Evolutionary conservation across 2,329 filamentous ascomycete species (phyloP).

Genomic region (Phialophora macrospora): DNA sequence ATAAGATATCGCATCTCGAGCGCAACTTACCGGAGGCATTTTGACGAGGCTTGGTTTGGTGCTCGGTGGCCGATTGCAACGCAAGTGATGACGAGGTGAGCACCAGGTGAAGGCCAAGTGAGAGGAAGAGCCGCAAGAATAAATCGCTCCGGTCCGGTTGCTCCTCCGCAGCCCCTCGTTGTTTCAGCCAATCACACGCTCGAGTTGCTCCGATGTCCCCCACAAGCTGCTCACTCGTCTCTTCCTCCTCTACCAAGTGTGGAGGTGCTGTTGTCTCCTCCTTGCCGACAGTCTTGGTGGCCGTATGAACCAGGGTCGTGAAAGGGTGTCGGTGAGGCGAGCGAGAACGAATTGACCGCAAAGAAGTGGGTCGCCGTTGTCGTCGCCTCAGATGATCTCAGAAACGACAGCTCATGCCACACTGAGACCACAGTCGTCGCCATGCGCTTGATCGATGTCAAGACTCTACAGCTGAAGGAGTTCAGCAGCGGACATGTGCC

Average conservation of each 20-base stretch:
- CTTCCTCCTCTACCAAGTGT: background rate
- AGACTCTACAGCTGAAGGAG: conserved; percentile 33
- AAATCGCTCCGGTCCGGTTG: background rate
- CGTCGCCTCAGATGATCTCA: background rate
- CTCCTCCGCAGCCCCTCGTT: conserved; percentile 2
- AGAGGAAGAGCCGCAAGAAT: background rate
- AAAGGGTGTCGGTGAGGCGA: background rate
- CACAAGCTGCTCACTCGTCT: background rate
- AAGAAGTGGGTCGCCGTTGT: background rate
- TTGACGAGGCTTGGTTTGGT: background rate
- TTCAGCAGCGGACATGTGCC: conserved; percentile 23
- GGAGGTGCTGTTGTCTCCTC: background rate
- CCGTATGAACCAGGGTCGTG: background rate
- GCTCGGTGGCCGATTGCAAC: background rate
- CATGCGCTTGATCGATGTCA: conserved; percentile 36
- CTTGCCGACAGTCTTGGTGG: background rate
- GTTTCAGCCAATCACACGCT: background rate
- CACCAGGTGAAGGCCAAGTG: background rate
- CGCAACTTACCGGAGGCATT: conserved; percentile 45
- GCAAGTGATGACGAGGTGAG: background rate
- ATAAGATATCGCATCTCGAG: conserved; percentile 1
- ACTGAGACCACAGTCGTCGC: conserved; percentile 10
- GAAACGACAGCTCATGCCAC: background rate
- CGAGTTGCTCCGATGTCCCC: background rate
- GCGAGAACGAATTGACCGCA: background rate